Evolutionary conservation across 1,284 basidiomycete species (phyloP).

Genomic region (Ganoderma lucidum): DNA sequence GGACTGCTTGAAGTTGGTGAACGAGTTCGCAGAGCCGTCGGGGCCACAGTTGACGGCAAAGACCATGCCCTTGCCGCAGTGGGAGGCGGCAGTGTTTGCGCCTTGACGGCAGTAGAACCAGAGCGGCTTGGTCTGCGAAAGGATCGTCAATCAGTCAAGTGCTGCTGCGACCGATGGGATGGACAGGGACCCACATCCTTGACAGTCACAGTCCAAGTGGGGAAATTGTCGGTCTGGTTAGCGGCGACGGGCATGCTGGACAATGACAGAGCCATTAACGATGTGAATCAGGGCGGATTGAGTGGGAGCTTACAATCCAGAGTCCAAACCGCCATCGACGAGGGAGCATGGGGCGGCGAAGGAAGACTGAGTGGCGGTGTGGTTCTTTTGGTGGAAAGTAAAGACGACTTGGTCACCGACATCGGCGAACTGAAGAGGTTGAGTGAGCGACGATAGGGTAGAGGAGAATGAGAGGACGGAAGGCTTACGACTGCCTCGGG

Average conservation of each 20-base stretch:
- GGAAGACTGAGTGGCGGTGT: constrained; percentile 65
- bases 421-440: constrained; percentile 48
- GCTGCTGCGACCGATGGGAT: not conserved
- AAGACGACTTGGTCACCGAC: constrained; percentile 67
- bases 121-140: constrained; percentile 44
- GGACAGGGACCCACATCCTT: constrained; percentile 42
- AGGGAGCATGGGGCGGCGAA: constrained; percentile 59
- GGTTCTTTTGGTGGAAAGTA: constrained; percentile 63
- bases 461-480: constrained; percentile 9
- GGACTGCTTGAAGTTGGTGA: constrained; percentile 61
- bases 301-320: constrained; percentile 59
- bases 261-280: not conserved
- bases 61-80: constrained; percentile 72
- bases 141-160: constrained; percentile 1
- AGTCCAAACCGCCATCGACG: constrained; percentile 59
- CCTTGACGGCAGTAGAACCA: constrained; percentile 55
- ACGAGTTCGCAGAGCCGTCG: constrained; percentile 60
- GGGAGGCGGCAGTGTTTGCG: constrained; percentile 46
- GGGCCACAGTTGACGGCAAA: constrained; percentile 68
- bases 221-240: constrained; percentile 44
- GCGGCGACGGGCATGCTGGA: constrained; percentile 59
- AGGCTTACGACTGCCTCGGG: constrained; percentile 62
- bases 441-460: constrained; percentile 15
- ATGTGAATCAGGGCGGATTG: not conserved
- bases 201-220: constrained; percentile 46